These are phyloP conservation scores for Pichia rugopelliculosa DNA, from an alignment of 805 yeast genomes.

Conservation along the genomic window DNA sequence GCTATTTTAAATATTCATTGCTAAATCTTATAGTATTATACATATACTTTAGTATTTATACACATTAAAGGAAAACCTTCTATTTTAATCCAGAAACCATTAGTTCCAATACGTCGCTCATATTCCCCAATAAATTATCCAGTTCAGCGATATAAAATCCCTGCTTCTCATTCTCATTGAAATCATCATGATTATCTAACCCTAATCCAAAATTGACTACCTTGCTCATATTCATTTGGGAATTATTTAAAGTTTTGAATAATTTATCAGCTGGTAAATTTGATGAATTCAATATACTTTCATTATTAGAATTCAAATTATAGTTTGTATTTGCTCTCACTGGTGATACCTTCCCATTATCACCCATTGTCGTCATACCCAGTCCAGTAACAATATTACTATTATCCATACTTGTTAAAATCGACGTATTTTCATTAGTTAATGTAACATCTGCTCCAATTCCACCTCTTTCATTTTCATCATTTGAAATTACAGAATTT, in stretches of 20 bases:
- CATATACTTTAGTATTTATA: background rate
- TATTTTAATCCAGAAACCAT: slow-evolving; percentile 2
- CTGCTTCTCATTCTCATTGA: background rate
- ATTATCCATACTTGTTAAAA: background rate
- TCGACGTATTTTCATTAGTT: background rate
- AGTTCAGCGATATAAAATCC: slow-evolving; percentile 8
- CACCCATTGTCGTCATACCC: slow-evolving; percentile 9
- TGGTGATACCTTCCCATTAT: slow-evolving; percentile 7
- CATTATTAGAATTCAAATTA: background rate
- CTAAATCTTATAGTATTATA: too few species aligned
- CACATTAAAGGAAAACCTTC: background rate
- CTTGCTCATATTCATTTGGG: slow-evolving; percentile 4
- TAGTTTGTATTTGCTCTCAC: background rate
- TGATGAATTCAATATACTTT: background rate
- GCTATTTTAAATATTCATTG: too few species aligned
- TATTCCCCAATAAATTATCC: slow-evolving; percentile 5
- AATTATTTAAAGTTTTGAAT: background rate
- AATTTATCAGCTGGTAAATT: background rate
- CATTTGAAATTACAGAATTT: background rate
- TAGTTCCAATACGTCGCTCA: slow-evolving; percentile 1
- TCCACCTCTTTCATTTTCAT: background rate
- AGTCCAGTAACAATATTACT: slow-evolving; percentile 8
- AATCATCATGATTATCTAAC: background rate
- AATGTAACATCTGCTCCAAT: background rate
- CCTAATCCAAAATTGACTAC: background rate